Evolutionary conservation across 163 green algal genomes (phyloP).

Genomic region (Coccomyxa subellipsoidea): DNA sequence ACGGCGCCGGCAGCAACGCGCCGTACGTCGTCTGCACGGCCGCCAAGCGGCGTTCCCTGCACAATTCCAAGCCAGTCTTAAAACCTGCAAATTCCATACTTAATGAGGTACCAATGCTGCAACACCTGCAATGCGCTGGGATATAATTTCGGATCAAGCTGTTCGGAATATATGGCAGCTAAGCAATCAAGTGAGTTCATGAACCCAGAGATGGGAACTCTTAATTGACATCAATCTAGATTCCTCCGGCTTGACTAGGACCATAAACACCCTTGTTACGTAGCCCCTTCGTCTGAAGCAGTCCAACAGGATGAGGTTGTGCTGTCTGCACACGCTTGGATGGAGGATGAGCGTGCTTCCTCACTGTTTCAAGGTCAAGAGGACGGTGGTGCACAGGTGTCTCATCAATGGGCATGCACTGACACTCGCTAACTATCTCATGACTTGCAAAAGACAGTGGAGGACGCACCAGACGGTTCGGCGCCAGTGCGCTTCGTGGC

Average conservation of each 20-base stretch:
- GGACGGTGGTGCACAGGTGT: too few relatives aligned
- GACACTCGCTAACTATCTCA: too few relatives aligned
- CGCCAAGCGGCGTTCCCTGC: conserved; percentile 1
- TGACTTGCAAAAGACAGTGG: not conserved
- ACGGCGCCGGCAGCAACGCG: not conserved
- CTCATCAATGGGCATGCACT: too few relatives aligned
- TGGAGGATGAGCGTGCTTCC: too few relatives aligned
- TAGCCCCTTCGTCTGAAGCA: too few relatives aligned
- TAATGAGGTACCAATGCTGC: not conserved
- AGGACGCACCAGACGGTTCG: not conserved
- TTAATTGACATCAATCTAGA: too few relatives aligned
- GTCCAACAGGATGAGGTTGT: too few relatives aligned
- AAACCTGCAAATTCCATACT: not conserved
- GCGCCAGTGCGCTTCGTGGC: not conserved
- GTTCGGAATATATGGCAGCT: not conserved
- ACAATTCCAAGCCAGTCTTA: not conserved
- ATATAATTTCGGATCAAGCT: not conserved
- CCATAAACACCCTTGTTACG: too few relatives aligned
- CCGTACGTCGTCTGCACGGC: conserved; percentile 7
- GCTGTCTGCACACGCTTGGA: too few relatives aligned
- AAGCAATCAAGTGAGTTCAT: not conserved
- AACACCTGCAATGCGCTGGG: not conserved
- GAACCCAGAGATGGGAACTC: not conserved
- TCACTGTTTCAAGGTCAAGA: too few relatives aligned
- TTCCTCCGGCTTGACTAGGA: too few relatives aligned